Conservation (phyloP, 306 rosid genomes). For the Cicer yamashitae region DNA sequence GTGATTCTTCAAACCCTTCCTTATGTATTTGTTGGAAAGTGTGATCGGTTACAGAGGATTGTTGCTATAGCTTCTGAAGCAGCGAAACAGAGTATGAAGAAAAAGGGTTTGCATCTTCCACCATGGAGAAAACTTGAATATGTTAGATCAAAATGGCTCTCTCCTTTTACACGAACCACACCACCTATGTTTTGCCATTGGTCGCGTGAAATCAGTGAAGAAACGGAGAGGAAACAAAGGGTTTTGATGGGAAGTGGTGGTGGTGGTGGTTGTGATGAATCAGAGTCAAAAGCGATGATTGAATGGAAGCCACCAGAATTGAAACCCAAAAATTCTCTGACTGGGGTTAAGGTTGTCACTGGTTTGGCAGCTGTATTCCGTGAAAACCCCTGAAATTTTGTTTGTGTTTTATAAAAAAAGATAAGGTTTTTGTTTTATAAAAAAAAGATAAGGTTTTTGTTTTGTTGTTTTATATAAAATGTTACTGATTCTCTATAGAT, state of each 20-base stretch:
- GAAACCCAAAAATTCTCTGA: constrained; percentile 53
- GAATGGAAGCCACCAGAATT: constrained; percentile 61
- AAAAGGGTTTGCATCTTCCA: constrained; percentile 75
- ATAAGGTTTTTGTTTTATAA: constrained; percentile 4
- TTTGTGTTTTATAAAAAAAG: constrained; percentile 2
- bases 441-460: constrained; percentile 12
- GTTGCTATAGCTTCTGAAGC: constrained; percentile 72
- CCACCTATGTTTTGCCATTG: constrained; percentile 8
- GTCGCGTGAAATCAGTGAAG: constrained; percentile 25
- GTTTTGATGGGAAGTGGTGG: constrained; percentile 20
- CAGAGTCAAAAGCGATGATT: constrained; percentile 31
- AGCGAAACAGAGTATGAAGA: constrained; percentile 74
- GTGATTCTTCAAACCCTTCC: constrained; percentile 71
- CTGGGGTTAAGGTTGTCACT: constrained; percentile 56
- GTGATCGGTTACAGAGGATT: constrained; percentile 64
- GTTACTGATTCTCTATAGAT: constrained; percentile 37
- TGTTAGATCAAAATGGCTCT: constrained; percentile 75
- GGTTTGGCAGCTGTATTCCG: constrained; percentile 73
- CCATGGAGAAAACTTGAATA: constrained; percentile 85
- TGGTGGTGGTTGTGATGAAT: constrained; percentile 9
- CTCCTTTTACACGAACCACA: constrained; percentile 53
- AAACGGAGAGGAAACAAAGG: background rate
- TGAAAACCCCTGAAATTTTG: constrained; percentile 62
- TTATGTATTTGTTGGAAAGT: constrained; percentile 63
- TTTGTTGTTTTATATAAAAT: background rate